phyloP scores from a whole-genome alignment of 768 basidiomycete species.

The Amanita jacksonii region DNA sequence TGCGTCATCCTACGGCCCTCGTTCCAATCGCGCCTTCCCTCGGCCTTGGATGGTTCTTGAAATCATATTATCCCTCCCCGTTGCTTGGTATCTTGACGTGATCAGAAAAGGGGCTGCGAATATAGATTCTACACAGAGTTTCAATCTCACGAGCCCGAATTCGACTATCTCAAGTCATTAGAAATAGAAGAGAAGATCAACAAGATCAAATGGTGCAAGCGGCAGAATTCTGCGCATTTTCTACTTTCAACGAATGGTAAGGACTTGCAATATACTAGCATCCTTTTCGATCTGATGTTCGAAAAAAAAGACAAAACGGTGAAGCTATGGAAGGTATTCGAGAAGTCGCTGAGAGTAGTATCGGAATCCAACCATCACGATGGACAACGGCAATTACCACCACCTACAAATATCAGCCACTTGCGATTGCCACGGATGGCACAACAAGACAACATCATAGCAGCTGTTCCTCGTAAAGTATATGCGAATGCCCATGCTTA shows the following conservation, averaged over 20 bases:
- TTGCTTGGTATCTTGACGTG: slow-evolving; percentile 15
- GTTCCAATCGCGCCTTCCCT: slow-evolving; percentile 21
- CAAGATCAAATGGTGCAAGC: slow-evolving; percentile 99
- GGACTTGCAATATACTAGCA: too few relatives aligned
- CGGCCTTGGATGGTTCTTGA: not conserved
- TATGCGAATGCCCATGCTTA: slow-evolving; percentile 99
- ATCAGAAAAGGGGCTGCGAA: slow-evolving; percentile 98
- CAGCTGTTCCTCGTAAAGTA: slow-evolving; percentile 96
- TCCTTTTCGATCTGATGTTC: slow-evolving; percentile 10
- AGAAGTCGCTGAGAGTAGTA: slow-evolving; percentile 92
- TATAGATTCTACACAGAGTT: slow-evolving; percentile 99
- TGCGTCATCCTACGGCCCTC: slow-evolving; percentile 11
- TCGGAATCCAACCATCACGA: slow-evolving; percentile 93
- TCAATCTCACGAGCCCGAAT: slow-evolving; percentile 99
- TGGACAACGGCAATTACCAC: slow-evolving; percentile 60
- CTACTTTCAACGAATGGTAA: slow-evolving; percentile 93
- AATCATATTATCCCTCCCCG: slow-evolving; percentile 10
- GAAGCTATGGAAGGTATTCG: slow-evolving; percentile 99
- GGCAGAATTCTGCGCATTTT: slow-evolving; percentile 97
- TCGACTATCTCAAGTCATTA: slow-evolving; percentile 98
- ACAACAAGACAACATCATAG: slow-evolving; percentile 95
- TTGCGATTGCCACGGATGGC: slow-evolving; percentile 87
- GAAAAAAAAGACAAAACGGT: slow-evolving; percentile 96
- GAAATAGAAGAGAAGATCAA: slow-evolving; percentile 99
- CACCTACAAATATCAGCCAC: slow-evolving; percentile 47